Conservation (phyloP, 2,329 filamentous ascomycete species). For the Leptographium lundbergii region DNA sequence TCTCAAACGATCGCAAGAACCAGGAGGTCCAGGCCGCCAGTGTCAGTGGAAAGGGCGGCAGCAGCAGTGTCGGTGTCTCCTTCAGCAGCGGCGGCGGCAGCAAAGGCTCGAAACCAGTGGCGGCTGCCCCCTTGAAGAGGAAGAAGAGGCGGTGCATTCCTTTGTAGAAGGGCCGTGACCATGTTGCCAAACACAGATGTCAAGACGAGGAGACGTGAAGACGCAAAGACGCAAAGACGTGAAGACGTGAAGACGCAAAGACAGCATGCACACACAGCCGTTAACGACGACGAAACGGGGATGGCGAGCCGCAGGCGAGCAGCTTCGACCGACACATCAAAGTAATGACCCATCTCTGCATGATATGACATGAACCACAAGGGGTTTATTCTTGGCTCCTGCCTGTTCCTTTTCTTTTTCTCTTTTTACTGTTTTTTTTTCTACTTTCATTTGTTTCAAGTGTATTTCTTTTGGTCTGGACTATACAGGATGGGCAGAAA, state of each 20-base stretch:
- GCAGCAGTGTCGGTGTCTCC: slow-evolving; percentile 21
- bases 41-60: slow-evolving; percentile 17
- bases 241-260: neutral
- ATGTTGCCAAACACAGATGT: neutral
- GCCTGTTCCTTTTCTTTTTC: neutral
- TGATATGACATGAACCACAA: slow-evolving; percentile 1
- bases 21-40: slow-evolving; percentile 34
- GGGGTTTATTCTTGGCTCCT: slow-evolving; percentile 2
- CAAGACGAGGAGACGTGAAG: neutral
- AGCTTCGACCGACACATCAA: neutral
- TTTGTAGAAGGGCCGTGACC: slow-evolving; percentile 38
- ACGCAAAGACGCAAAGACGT: neutral
- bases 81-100: slow-evolving; percentile 12
- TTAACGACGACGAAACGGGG: neutral
- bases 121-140: slow-evolving; percentile 45
- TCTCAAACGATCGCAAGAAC: slow-evolving; percentile 64
- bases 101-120: slow-evolving; percentile 16
- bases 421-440: slow-evolving; percentile 1
- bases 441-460: neutral
- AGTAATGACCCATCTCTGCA: slow-evolving; percentile 4
- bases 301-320: neutral
- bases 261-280: neutral
- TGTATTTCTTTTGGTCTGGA: slow-evolving; percentile 3
- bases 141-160: slow-evolving; percentile 78
- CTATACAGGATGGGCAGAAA: neutral